Evolutionary conservation across 352 stramenopile species (phyloP), one percentile per base, ranked within the genome.

Genomic region (Phytophthora podocarpi): DNA sequence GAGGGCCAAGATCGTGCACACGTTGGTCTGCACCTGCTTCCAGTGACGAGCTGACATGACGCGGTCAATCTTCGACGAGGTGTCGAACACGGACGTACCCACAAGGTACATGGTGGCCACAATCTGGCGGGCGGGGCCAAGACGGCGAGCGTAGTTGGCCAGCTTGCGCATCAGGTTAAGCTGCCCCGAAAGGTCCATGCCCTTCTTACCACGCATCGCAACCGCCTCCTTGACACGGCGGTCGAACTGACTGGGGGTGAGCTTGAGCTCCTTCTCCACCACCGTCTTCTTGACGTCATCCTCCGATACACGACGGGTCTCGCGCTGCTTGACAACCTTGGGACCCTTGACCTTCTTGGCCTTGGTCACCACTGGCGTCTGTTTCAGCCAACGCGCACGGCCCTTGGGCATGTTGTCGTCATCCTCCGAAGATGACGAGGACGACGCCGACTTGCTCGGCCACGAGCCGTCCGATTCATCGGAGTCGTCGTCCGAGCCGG

Each of bases 321-420:
- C 84, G 9, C 59, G 62, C 37, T 72, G 59, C 49, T 80, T 76
- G 16, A 67, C 59, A 9, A 67, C 31, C 67, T 78, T 87, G 21
- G 66, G 70, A 5, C 59, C 71, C 55, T 76, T 80, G 24, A 65
- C 45, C 43, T 72, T 73, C 67, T 87, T 90, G 18, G 53, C 37
- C 57, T 87, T 87, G 11, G 69, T 88, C 41, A 85, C 81, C 28
- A 78, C 81, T 8, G 80, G 66, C 26, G 87, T 93, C 65, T 95
- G 90, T 84, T 99, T 99, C 27, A 99, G 76, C 97, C 97, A 99
- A 41, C 83, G 85, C 6, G 94, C 94, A 75, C 97, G 95, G 43
- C 97, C 97, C 81, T 98, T 98, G 52, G 98, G 90, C 80, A 97
- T 80, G 27, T 81, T 83, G 37, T 95, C 86, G 34, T 90, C 92